These are phyloP conservation scores for Stereocaulon alpinum DNA, from an alignment of 495 filamentous ascomycete genomes.

Conservation along the genomic window DNA sequence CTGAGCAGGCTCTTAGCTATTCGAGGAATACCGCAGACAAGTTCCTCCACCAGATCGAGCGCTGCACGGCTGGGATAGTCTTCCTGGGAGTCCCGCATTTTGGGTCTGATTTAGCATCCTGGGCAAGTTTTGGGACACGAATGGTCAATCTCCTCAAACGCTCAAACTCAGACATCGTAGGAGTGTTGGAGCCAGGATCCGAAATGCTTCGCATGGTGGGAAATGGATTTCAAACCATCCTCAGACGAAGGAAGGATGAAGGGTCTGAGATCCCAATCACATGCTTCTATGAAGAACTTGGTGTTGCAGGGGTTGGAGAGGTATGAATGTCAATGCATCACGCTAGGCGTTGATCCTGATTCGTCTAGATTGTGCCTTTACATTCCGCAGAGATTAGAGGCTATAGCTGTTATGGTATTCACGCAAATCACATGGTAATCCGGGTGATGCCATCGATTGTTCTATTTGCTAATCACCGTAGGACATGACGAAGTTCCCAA, in stretches of 20 bases:
- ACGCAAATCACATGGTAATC: slow-evolving; percentile 13
- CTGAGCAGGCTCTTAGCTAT: slow-evolving; percentile 23
- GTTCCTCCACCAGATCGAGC: slow-evolving; percentile 27
- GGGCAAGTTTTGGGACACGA: slow-evolving; percentile 16
- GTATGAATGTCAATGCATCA: neutral
- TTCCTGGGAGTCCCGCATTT: slow-evolving; percentile 37
- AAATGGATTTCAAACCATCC: neutral
- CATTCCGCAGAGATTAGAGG: slow-evolving; percentile 8
- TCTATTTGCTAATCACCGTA: neutral
- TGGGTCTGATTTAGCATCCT: slow-evolving; percentile 29
- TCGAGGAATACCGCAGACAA: slow-evolving; percentile 17
- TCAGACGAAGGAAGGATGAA: slow-evolving; percentile 3
- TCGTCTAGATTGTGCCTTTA: slow-evolving; percentile 5
- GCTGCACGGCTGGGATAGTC: slow-evolving; percentile 26
- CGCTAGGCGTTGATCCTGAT: neutral
- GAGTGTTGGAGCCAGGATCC: slow-evolving; percentile 5
- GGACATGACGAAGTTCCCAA: slow-evolving; percentile 10
- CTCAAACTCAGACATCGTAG: neutral
- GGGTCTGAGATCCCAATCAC: slow-evolving; percentile 6
- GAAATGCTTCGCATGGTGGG: slow-evolving; percentile 9
- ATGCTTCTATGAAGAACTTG: slow-evolving; percentile 4
- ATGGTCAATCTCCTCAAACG: neutral
- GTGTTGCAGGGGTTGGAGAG: neutral
- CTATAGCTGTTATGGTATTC: neutral
- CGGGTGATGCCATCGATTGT: neutral